Evolutionary conservation across 140 eudicot species (phyloP).

Genomic region (Anethum foeniculum): DNA sequence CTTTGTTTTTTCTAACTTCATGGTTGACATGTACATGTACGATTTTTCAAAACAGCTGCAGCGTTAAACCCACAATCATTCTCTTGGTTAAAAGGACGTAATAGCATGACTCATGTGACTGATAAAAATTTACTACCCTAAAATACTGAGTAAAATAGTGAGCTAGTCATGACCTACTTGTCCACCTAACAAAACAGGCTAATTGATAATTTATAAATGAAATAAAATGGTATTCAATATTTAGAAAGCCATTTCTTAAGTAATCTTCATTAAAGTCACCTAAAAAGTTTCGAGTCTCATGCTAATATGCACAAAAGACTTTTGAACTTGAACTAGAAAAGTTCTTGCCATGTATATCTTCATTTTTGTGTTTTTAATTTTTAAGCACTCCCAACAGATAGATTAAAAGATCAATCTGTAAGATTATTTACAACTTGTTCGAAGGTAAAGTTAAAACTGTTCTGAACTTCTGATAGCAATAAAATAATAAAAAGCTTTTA

Average conservation of each 20-base stretch:
- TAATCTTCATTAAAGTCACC: not conserved
- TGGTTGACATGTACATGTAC: not conserved
- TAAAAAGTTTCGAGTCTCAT: not conserved
- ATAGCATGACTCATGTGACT: not conserved
- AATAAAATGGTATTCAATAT: not conserved
- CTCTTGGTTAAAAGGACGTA: not conserved
- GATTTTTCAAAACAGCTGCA: not conserved
- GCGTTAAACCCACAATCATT: not conserved
- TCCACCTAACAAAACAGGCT: not conserved
- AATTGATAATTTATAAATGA: not conserved
- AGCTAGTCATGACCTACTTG: not conserved
- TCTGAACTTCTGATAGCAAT: not conserved
- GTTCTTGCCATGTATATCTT: not conserved
- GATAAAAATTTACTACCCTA: not conserved
- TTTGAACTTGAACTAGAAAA: not conserved
- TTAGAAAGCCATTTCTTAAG: not conserved
- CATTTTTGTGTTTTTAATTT: not conserved
- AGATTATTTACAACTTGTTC: not conserved
- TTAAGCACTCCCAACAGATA: not conserved
- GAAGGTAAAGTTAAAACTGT: not conserved
- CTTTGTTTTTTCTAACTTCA: not conserved
- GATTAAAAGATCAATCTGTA: not conserved
- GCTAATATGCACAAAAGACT: not conserved
- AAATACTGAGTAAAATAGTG: not conserved
- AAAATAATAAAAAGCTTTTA: not conserved